Evolutionary conservation across 1,284 basidiomycete species (phyloP).

Genomic region (Schizophyllum amplum): DNA sequence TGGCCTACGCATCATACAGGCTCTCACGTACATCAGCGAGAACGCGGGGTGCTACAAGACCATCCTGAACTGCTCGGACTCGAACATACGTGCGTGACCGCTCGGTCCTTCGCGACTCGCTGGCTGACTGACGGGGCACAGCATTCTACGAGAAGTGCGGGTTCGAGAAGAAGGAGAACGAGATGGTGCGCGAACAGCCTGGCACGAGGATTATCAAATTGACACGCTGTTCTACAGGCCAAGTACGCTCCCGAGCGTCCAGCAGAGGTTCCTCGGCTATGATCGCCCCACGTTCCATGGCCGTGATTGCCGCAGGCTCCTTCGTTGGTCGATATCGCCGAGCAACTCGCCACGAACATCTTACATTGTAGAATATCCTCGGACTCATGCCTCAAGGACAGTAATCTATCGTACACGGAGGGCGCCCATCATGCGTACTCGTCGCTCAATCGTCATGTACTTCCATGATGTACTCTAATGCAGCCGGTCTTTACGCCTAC

Average conservation of each 20-base stretch:
- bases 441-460: too few species aligned
- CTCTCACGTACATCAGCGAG: slow-evolving; percentile 76
- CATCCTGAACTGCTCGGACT: slow-evolving; percentile 89
- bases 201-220: background rate
- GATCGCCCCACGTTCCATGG: background rate
- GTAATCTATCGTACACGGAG: background rate
- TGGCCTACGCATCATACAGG: slow-evolving; percentile 81
- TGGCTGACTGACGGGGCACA: slow-evolving; percentile 24
- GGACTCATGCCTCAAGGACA: background rate
- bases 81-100: slow-evolving; percentile 84
- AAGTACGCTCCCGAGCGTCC: slow-evolving; percentile 41
- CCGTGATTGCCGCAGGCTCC: background rate
- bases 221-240: slow-evolving; percentile 25
- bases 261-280: background rate
- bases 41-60: slow-evolving; percentile 86
- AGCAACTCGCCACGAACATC: background rate
- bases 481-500: background rate
- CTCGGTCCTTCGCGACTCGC: slow-evolving; percentile 2
- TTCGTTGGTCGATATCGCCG: background rate
- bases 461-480: background rate
- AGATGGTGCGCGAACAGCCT: slow-evolving; percentile 61
- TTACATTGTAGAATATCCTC: background rate
- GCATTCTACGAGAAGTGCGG: slow-evolving; percentile 98
- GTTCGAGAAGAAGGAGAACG: slow-evolving; percentile 79
- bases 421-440: too few species aligned